Conservation (phyloP, 495 filamentous ascomycete genomes). For the Hypomontagnella monticulosa region DNA sequence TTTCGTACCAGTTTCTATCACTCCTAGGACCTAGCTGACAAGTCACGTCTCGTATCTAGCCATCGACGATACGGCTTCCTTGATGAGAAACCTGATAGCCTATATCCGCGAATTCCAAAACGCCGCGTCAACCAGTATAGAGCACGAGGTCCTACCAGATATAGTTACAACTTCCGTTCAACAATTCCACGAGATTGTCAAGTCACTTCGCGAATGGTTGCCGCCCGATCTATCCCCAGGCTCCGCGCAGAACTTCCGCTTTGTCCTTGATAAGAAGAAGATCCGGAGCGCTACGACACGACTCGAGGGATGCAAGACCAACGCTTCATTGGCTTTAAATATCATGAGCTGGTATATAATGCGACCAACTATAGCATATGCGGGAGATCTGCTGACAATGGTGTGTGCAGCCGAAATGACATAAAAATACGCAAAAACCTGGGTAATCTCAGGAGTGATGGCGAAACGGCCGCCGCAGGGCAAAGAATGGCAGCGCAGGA, state of each 20-base stretch:
- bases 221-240: background rate
- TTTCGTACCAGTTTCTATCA: no score
- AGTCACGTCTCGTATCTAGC: background rate
- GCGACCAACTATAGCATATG: background rate
- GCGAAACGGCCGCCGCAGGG: background rate
- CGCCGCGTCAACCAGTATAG: background rate
- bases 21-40: no score
- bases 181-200: constrained; percentile 1
- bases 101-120: constrained; percentile 9
- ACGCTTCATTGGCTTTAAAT: background rate
- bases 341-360: background rate
- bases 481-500: background rate
- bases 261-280: constrained; percentile 5
- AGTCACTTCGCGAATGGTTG: background rate
- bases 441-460: background rate
- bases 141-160: constrained; percentile 1
- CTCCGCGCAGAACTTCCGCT: constrained; percentile 2
- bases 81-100: background rate
- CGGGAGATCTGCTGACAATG: background rate
- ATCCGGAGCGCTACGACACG: background rate
- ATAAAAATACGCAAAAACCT: constrained; percentile 4
- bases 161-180: background rate
- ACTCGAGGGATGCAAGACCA: constrained; percentile 1
- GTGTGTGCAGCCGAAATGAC: background rate
- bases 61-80: constrained; percentile 1